Conservation (phyloP, 2,329 filamentous ascomycete genomes). For the Cryphonectria parasitica region DNA sequence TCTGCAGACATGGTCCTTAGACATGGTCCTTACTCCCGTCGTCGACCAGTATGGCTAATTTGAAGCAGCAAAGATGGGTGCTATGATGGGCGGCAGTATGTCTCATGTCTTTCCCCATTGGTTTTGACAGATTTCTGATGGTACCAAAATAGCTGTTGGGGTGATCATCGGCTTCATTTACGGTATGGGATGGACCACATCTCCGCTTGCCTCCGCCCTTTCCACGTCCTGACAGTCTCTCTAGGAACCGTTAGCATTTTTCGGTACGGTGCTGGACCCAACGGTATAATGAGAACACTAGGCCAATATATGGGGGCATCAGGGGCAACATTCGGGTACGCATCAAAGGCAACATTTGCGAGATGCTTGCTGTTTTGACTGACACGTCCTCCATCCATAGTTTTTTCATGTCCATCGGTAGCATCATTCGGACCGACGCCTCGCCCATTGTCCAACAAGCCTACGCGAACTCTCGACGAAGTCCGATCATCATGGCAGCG, state of each 20-base stretch:
- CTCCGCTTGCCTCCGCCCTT: conserved; percentile 18
- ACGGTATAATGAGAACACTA: conserved; percentile 90
- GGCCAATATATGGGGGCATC: conserved; percentile 97
- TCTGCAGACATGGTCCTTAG: neutral
- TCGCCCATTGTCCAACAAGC: conserved; percentile 75
- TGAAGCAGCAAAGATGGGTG: conserved; percentile 88
- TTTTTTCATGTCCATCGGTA: conserved; percentile 99
- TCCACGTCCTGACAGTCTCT: conserved; percentile 5
- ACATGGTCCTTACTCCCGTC: conserved; percentile 14
- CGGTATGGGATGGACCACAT: conserved; percentile 57
- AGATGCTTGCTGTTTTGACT: conserved; percentile 15
- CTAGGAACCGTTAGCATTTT: conserved; percentile 92
- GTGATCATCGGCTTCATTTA: conserved; percentile 98
- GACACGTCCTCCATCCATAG: conserved; percentile 40
- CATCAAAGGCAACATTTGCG: conserved; percentile 7
- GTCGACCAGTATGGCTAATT: conserved; percentile 35
- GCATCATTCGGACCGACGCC: conserved; percentile 90
- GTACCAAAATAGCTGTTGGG: conserved; percentile 72
- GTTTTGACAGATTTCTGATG: conserved; percentile 5
- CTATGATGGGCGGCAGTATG: conserved; percentile 98
- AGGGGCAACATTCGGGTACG: conserved; percentile 92
- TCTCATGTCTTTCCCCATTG: conserved; percentile 33
- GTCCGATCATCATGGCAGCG: conserved; percentile 68
- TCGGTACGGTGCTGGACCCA: conserved; percentile 88
- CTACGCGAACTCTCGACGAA: conserved; percentile 74